Conservation (phyloP, 164 flowering plant genomes). For the Akebia trifoliata region DNA sequence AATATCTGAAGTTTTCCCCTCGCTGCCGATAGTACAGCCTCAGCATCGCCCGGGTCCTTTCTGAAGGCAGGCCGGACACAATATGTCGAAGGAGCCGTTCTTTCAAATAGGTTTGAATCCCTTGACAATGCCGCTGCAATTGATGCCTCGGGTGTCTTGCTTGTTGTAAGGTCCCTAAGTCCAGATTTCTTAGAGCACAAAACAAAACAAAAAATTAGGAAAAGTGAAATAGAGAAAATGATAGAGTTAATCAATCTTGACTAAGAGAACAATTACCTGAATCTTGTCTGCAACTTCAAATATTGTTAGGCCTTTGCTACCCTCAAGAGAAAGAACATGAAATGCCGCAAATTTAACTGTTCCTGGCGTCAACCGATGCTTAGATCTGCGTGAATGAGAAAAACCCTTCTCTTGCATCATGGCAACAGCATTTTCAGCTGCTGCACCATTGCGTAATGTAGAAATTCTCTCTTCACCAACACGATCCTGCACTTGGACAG, state of each 20-base stretch:
- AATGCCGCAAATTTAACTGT: constrained; percentile 95
- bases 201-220: constrained; percentile 13
- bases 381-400: constrained; percentile 62
- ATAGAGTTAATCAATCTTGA: not conserved
- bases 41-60: constrained; percentile 79
- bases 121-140: constrained; percentile 92
- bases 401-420: constrained; percentile 83
- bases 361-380: constrained; percentile 94
- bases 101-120: constrained; percentile 79
- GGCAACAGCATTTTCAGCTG: constrained; percentile 84
- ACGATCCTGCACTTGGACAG: constrained; percentile 51
- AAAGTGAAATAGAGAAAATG: constrained; percentile 2
- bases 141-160: constrained; percentile 97
- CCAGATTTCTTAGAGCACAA: constrained; percentile 73
- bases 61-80: constrained; percentile 71
- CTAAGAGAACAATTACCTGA: constrained; percentile 48
- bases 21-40: constrained; percentile 63
- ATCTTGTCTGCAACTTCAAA: constrained; percentile 84
- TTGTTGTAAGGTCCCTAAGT: constrained; percentile 85
- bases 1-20: constrained; percentile 61
- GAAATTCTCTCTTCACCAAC: constrained; percentile 63
- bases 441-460: constrained; percentile 70
- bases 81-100: constrained; percentile 92
- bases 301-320: constrained; percentile 66
- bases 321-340: constrained; percentile 89